Evolutionary conservation across 2,329 filamentous ascomycete species (phyloP), one percentile per base, ranked within the genome.

Genomic region (Geosmithia putterillii): DNA sequence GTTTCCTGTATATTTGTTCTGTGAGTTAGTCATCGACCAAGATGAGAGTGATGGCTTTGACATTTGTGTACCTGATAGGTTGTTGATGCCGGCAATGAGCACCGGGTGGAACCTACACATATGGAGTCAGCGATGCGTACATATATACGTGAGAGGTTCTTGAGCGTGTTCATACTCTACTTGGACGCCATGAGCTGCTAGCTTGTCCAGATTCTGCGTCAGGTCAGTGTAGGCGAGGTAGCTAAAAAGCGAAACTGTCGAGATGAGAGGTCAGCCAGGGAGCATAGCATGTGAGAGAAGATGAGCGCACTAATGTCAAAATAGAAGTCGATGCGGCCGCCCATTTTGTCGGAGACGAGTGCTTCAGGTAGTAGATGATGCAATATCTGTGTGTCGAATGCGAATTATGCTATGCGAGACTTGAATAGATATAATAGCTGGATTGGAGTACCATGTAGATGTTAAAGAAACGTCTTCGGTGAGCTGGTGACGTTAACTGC

Each of bases 1-100:
- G 59, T 92, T 90, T n/a, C n/a, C n/a, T n/a, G n/a, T n/a, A n/a
- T n/a, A n/a, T n/a, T n/a, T n/a, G n/a, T n/a, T n/a, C n/a, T 36
- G 14, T 36, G 6, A 15, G 5, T 36, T 36, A 14, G 15, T 36
- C 17, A 15, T 18, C 15, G 7, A 32, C 28, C 28, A 8, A 8
- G 28, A 8, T 32, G 28, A 15, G 28, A 8, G 18, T 14, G 19
- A 4, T 14, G 8, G 47, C 58, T 45, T 25, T 10, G 23, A 7
- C 6, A 25, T 32, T 12, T 32, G 15, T 32, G 10, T 60, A 79
- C 76, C 76, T 38, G 72, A 72, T 18, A 65, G 69, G 32, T 67
- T 64, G 54, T 80, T 83, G 54, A 86, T 75, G 39, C 71, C 81
- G 21, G 77, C 79, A 14, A 90, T 68, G 54, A 89, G 81, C 42